These are phyloP conservation scores for Paecilomyces variotii DNA, from an alignment of 2,329 filamentous ascomycete genomes.

Conservation along the genomic window DNA sequence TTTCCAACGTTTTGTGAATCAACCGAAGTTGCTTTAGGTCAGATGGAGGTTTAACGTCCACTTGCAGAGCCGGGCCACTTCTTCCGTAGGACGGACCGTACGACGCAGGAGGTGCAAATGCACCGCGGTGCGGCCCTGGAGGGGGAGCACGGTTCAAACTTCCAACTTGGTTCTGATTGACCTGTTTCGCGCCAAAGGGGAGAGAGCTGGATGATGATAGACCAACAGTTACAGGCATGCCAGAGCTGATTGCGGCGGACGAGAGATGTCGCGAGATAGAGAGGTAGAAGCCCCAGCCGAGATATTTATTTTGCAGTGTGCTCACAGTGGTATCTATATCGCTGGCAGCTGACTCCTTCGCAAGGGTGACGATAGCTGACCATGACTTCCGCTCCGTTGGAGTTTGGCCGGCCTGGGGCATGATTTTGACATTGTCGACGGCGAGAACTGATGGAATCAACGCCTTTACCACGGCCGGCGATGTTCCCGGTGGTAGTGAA, in stretches of 20 bases:
- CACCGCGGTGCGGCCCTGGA: constrained; percentile 46
- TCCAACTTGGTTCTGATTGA: constrained; percentile 41
- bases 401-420: constrained; percentile 44
- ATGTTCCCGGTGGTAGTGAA: constrained; percentile 46
- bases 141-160: constrained; percentile 43
- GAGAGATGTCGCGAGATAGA: constrained; percentile 75
- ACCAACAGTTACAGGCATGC: constrained; percentile 40
- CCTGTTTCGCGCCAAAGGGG: constrained; percentile 69
- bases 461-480: constrained; percentile 41
- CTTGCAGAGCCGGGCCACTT: constrained; percentile 49
- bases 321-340: constrained; percentile 78
- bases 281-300: constrained; percentile 77
- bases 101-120: constrained; percentile 69
- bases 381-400: constrained; percentile 60
- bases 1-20: constrained; percentile 82
- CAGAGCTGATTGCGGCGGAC: constrained; percentile 57
- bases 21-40: constrained; percentile 72
- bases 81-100: constrained; percentile 47
- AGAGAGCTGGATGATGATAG: constrained; percentile 48
- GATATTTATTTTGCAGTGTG: constrained; percentile 69
- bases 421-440: constrained; percentile 66
- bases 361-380: constrained; percentile 71
- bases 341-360: constrained; percentile 69
- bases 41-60: constrained; percentile 65
- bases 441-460: constrained; percentile 47